Base-by-base conservation (phyloP, 495 filamentous ascomycete genomes). In the Neurospora africana region DNA sequence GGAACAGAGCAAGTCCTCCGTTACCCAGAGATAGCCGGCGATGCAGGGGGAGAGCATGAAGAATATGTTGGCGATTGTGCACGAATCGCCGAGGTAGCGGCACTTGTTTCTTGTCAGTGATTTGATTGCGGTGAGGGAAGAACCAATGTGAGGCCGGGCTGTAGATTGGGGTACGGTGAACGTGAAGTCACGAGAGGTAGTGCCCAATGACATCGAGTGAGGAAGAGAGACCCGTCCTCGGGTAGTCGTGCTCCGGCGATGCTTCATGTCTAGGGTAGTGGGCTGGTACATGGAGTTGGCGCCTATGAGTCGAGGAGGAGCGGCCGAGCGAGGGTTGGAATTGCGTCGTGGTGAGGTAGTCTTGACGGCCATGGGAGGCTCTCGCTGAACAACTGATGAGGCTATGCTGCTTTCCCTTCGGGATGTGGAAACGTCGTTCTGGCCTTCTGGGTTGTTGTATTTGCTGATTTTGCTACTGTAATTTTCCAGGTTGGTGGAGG, bases 41-140 rank as follows among this genome's bases (percentile, higher is more conserved):
- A 87, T 82, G 70, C 81, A 86, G 0, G 85, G 86, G 0, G 82
- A 74, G 3, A 87, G 77, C 7, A 87, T 72, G 71, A 87, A 77
- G 3, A 82, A 79, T 70, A 76, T 84, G 27, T 74, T 76, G 6
- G 71, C 61, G 9, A 86, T 72, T 3, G 73, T 72, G 70, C 84
- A 86, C 1, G 30, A 10, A 13, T 58, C 61, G 53, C 40, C 68
- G 39, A 77, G 40, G 33, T 71, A 65, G 6, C 19, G 43, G 72
- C 53, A 65, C 23, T 65, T 65, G 53, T 3, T 33, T 33, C 33
- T 30, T 69, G 3, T 33, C 40, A 19, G 17, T 11, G 17, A 40
- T 27, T 2, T 68, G 21, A 7, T 40, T 8, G 13, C 21, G 38
- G 23, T 13, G 13, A 36, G 21, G 19, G 21, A 19, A 19, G 47